These are phyloP conservation scores for Trichoderma sp. DNA, from an alignment of 2,329 filamentous ascomycete genomes.

Conservation along the genomic window DNA sequence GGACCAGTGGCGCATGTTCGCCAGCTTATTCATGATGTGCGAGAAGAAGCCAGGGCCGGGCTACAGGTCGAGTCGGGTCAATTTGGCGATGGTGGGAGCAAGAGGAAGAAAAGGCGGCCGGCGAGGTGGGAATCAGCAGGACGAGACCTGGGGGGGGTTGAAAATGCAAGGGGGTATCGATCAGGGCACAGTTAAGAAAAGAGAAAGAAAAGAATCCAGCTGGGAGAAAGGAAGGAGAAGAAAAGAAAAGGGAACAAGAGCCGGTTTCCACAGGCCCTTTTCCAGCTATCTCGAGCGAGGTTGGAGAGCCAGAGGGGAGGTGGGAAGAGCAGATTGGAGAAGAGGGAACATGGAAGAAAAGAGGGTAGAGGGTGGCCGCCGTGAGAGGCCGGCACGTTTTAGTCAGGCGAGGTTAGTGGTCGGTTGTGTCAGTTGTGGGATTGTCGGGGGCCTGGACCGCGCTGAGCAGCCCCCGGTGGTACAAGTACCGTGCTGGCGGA, in stretches of 20 bases:
- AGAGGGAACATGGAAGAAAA: slow-evolving; percentile 30
- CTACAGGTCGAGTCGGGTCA: background rate
- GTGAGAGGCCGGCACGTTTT: slow-evolving; percentile 37
- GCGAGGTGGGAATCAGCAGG: slow-evolving; percentile 36
- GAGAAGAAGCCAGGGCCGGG: slow-evolving; percentile 25
- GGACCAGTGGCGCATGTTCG: slow-evolving; percentile 73
- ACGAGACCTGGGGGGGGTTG: slow-evolving; percentile 11
- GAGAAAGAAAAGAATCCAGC: slow-evolving; percentile 31
- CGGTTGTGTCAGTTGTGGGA: slow-evolving; percentile 11
- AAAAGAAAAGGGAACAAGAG: slow-evolving; percentile 33
- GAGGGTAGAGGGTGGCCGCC: slow-evolving; percentile 28
- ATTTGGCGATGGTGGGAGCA: slow-evolving; percentile 26
- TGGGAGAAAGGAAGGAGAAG: slow-evolving; percentile 32
- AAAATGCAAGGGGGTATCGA: slow-evolving; percentile 37
- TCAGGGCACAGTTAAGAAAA: slow-evolving; percentile 31
- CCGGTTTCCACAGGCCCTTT: slow-evolving; percentile 27
- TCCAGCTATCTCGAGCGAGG: slow-evolving; percentile 29
- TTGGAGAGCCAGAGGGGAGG: slow-evolving; percentile 27
- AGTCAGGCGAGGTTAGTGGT: slow-evolving; percentile 31
- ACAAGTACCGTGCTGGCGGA: slow-evolving; percentile 4
- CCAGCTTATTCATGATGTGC: slow-evolving; percentile 69
- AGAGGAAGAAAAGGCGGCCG: slow-evolving; percentile 34
- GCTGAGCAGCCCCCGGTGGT: slow-evolving; percentile 2
- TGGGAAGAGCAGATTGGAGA: slow-evolving; percentile 31
- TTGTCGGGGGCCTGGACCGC: slow-evolving; percentile 23